Evolutionary conservation across 139 green algal species (phyloP), one percentile per base, ranked within the genome.

Genomic region (Auxenochlorella protothecoides): DNA sequence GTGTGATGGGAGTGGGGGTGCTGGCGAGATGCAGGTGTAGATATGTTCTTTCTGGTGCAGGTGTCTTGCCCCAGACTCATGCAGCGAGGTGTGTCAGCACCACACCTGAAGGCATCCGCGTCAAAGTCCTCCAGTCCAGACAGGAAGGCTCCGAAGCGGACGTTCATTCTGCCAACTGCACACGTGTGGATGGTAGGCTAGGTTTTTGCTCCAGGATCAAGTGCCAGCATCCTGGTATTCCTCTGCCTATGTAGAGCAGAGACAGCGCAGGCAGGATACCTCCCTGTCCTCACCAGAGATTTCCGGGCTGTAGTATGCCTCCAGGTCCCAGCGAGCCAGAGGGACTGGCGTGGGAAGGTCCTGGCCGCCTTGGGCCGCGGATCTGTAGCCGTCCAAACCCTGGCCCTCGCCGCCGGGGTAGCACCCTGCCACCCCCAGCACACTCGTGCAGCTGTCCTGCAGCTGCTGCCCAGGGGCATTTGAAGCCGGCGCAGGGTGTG

Each of bases 81-180:
- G 27, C 27, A 44, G 27, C 27, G 27, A 44, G 27, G 27, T 44
- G 27, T 44, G 27, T 44, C 27, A 44, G 27, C 27, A 44, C 27
- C 27, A 11, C 52, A 76, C 72, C 65, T 67, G 66, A 85, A 86
- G 53, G 80, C 52, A 0, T 60, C 59, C 6, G 75, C 75, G 69
- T 93, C 88, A 78, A 91, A 93, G 2, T 16, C 10, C 14, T 86
- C 84, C 3, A 88, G 73, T 5, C 44, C 70, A 4, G 70, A 55
- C 44, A 92, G 54, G 66, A 86, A 88, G n/a, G 75, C 79, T 2
- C 72, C 85, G 79, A 89, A 90, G 63, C 87, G 79, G 4, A 85
- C 52, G n/a, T 87, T 81, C 79, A 81, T 87, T 13, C 80, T 76
- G 11, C 51, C 52, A 75, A 69, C 27, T 77, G 83, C n/a, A 83